Base-by-base conservation (phyloP, 2,329 filamentous ascomycete species). In the Alternaria sp. region DNA sequence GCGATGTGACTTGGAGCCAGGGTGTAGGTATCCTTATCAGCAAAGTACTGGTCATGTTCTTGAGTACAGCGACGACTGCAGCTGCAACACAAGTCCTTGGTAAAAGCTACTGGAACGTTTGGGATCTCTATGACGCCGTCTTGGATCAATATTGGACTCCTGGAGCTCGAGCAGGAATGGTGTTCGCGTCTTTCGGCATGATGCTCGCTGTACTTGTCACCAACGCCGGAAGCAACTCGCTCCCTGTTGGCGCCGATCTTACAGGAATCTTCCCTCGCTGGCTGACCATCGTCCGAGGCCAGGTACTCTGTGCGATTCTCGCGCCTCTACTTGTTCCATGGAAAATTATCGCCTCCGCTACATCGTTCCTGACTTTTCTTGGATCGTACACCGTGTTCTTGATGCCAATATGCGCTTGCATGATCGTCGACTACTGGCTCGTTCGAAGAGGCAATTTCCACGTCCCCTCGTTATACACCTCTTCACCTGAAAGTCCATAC, bases 181-280 rank as follows among this genome's bases (percentile, higher is more conserved):
- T 75, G 42, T 75, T 72, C 24, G 66, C 57, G 18, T 72, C 63
- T 7, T 61, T 70, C 30, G 65, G 63, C 24, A 74, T 71, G 68
- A 62, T 70, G 49, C 62, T 75, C 3, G 66, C 63, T 3, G 65
- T 70, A 16, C 62, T 76, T 26, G 60, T 70, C 36, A 66, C 64
- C 28, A 75, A 75, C 38, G 63, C 74, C 12, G 66, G 65, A 16
- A 70, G 73, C 18, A 76, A 74, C 61, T 66, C 63, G 14, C 63
- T 75, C 7, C 67, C 68, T 3, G 64, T 66, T 11, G 71, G 69
- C 41, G 71, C 72, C 28, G 71, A 74, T 49, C 54, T 72, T 9
- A 68, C 64, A 11, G 64, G 62, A n/a, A 63, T 74, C 2, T 67
- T 62, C 26, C 71, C 71, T 14, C 67, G 66, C 41, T 72, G 64